phyloP scores from a whole-genome alignment of 2,329 filamentous ascomycete species.

The Ascochyta fabae region DNA sequence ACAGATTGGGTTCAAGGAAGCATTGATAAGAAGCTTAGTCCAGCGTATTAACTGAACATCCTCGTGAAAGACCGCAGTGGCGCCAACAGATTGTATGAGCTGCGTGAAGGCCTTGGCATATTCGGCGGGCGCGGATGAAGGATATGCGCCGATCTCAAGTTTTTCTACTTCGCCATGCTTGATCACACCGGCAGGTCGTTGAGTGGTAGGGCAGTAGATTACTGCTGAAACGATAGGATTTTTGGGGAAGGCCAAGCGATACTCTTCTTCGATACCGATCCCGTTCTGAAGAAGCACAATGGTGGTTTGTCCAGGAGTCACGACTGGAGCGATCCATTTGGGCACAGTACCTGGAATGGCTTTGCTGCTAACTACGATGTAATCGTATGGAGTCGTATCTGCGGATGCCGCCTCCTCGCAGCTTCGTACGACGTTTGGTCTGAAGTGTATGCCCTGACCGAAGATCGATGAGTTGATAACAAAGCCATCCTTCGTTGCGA shows the following conservation, averaged over 20 bases:
- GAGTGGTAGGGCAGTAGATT: constrained; percentile 61
- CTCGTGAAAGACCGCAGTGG: constrained; percentile 56
- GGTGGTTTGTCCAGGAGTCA: constrained; percentile 53
- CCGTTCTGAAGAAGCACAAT: constrained; percentile 69
- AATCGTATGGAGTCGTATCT: constrained; percentile 50
- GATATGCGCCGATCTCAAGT: constrained; percentile 60
- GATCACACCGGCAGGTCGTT: constrained; percentile 57
- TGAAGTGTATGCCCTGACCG: constrained; percentile 43
- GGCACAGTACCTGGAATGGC: constrained; percentile 50
- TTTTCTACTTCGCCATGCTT: constrained; percentile 55
- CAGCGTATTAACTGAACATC: constrained; percentile 65
- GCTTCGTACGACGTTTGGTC: constrained; percentile 44
- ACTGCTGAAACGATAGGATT: constrained; percentile 64
- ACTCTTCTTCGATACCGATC: constrained; percentile 65
- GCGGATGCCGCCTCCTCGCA: constrained; percentile 45
- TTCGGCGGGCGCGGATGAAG: constrained; percentile 33
- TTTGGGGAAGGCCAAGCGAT: constrained; percentile 55
- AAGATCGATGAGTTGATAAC: constrained; percentile 50
- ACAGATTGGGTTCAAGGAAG: constrained; percentile 66
- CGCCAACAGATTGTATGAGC: constrained; percentile 54
- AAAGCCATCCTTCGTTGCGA: constrained; percentile 51
- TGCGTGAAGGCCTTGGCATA: constrained; percentile 46
- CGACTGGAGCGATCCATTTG: constrained; percentile 49
- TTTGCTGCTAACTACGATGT: constrained; percentile 57
- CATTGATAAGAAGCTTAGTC: constrained; percentile 68